phyloP scores from a whole-genome alignment of 306 rosid species.

The Luffa aegyptiaca region DNA sequence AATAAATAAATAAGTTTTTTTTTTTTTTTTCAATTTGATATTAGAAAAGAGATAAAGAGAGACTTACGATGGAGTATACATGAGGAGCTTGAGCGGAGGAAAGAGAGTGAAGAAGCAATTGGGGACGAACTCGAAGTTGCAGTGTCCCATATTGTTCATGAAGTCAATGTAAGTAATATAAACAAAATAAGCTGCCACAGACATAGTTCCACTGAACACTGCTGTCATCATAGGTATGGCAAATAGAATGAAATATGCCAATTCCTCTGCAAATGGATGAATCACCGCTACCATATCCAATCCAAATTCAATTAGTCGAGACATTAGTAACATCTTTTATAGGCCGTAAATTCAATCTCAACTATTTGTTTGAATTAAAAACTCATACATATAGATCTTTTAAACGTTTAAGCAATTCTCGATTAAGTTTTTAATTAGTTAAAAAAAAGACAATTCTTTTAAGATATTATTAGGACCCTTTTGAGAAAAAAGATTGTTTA shows the following conservation, averaged over 20 bases:
- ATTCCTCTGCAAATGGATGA: conserved; percentile 36
- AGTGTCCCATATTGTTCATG: conserved; percentile 46
- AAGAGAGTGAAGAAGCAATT: conserved; percentile 20
- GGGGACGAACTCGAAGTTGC: conserved; percentile 36
- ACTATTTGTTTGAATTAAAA: no score
- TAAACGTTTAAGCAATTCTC: no score
- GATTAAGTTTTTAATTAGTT: no score
- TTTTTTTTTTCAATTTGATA: no score
- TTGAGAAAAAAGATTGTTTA: no score
- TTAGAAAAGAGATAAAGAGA: neutral
- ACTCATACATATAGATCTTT: no score
- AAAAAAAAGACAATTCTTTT: no score
- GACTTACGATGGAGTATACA: conserved; percentile 37
- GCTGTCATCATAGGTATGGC: conserved; percentile 11
- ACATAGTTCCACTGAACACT: neutral
- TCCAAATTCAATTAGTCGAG: no score
- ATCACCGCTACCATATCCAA: conserved; percentile 25
- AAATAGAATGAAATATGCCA: conserved; percentile 19
- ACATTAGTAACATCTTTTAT: no score
- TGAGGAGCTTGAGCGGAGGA: conserved; percentile 33
- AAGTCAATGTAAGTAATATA: conserved; percentile 22
- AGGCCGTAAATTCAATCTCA: no score
- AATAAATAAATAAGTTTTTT: no score
- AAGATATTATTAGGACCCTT: no score
- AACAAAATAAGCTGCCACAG: neutral